phyloP scores from a whole-genome alignment of 2,329 filamentous ascomycete genomes.

The Aulographum hederae region DNA sequence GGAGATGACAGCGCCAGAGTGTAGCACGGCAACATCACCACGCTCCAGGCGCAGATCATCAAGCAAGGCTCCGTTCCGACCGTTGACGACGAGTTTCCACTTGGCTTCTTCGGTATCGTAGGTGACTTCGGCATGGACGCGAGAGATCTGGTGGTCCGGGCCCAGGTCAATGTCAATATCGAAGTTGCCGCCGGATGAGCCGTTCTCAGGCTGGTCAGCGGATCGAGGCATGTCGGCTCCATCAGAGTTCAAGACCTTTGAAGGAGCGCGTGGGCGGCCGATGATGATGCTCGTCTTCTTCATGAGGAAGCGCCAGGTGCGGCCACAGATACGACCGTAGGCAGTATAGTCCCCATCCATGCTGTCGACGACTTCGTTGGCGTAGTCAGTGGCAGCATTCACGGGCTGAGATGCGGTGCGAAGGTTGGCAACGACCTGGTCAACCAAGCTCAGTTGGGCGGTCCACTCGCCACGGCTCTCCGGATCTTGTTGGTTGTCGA shows the following conservation, averaged over 20 bases:
- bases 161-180: conserved; percentile 66
- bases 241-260: too few relatives aligned
- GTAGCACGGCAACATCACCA: conserved; percentile 45
- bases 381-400: conserved; percentile 38
- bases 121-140: conserved; percentile 29
- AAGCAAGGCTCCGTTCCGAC: conserved; percentile 77
- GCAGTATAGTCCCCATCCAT: conserved; percentile 31
- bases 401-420: conserved; percentile 29
- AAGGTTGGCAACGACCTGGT: conserved; percentile 20
- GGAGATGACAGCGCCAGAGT: conserved; percentile 80
- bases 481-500: too few relatives aligned
- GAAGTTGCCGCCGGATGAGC: conserved; percentile 10
- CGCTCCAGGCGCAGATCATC: conserved; percentile 56
- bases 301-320: conserved; percentile 73
- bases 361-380: conserved; percentile 26
- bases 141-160: conserved; percentile 30
- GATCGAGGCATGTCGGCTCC: conserved; percentile 6
- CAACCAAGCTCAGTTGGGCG: conserved; percentile 1
- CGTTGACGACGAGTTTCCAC: conserved; percentile 78
- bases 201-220: conserved; percentile 11
- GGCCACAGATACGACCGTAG: conserved; percentile 66
- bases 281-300: conserved; percentile 60
- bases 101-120: conserved; percentile 28
- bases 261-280: conserved; percentile 33
- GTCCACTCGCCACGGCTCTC: conserved; percentile 4